Evolutionary conservation across 2,329 filamentous ascomycete species (phyloP).

Genomic region (Neonectria faginata): DNA sequence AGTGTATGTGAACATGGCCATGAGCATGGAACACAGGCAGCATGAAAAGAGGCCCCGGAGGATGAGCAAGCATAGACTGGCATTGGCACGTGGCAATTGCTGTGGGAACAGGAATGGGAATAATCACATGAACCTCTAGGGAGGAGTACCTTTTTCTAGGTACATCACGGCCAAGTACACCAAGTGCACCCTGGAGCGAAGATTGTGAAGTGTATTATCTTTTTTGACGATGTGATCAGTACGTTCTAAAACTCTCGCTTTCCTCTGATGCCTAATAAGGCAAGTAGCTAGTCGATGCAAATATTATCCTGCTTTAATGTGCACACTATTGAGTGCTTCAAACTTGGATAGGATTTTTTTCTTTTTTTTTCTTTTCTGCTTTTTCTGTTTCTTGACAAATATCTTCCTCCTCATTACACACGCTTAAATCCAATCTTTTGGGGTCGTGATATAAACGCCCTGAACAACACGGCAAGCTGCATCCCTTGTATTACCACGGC

Average conservation of each 20-base stretch:
- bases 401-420: slow-evolving; percentile 23
- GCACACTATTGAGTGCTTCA: slow-evolving; percentile 19
- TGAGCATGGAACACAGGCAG: slow-evolving; percentile 18
- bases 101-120: slow-evolving; percentile 23
- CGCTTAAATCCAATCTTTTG: background rate
- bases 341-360: background rate
- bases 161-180: slow-evolving; percentile 8
- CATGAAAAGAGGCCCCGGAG: slow-evolving; percentile 16
- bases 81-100: slow-evolving; percentile 28
- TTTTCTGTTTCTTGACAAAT: slow-evolving; percentile 6
- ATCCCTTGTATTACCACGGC: slow-evolving; percentile 16
- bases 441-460: slow-evolving; percentile 3
- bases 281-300: background rate
- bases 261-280: background rate
- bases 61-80: slow-evolving; percentile 36
- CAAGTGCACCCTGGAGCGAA: background rate
- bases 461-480: slow-evolving; percentile 2
- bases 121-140: slow-evolving; percentile 23
- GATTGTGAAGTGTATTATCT: slow-evolving; percentile 1
- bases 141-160: slow-evolving; percentile 24
- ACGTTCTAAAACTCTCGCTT: slow-evolving; percentile 19
- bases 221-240: slow-evolving; percentile 19
- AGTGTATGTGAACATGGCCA: slow-evolving; percentile 35
- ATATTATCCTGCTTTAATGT: slow-evolving; percentile 7
- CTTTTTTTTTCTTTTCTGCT: background rate